Evolutionary conservation across 768 basidiomycete genomes (phyloP), one percentile per base, ranked within the genome.

Genomic region (Mycena filopes): DNA sequence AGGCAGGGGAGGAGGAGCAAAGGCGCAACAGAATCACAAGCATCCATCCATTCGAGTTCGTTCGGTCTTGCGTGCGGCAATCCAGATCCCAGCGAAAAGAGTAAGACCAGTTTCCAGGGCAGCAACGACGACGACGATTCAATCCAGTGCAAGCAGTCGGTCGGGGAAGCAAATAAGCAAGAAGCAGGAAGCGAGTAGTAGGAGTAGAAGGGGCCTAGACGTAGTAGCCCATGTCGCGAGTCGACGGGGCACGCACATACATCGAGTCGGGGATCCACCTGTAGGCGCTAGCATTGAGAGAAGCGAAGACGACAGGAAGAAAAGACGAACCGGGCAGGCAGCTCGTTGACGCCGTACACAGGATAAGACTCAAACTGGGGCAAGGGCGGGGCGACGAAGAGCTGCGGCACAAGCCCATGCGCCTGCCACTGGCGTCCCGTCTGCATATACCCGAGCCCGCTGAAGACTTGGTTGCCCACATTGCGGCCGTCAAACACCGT

Each of bases 211-310:
- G 38, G 55, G 55, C 23, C 55, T 53, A 69, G 53, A 65, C 56
- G 48, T 62, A 69, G 49, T 63, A 69, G n/a, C 68, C 64, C 63
- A 62, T 54, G 60, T 69, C 64, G 57, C 64, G 64, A 29, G 31
- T 49, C 29, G 60, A 59, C 38, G 60, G 64, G 46, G 64, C 47
- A 53, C 64, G 68, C 31, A 29, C 50, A 50, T 69, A 69, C 56
- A 69, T 51, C 40, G 68, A 26, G 49, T 58, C 51, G 53, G 68
- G 60, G 53, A 63, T 55, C 64, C 64, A 69, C 29, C 68, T 69
- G 23, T 38, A 11, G 41, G 8, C 21, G n/a, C 9, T 9, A 36
- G 26, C 11, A 31, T 5, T 11, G 21, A 43, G n/a, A 65, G 63
- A 3, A n/a, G 45, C n/a, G 23, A 20, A 55, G 10, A 40, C 16